phyloP scores from a whole-genome alignment of 352 stramenopile genomes.

The Pythium monospermum region DNA sequence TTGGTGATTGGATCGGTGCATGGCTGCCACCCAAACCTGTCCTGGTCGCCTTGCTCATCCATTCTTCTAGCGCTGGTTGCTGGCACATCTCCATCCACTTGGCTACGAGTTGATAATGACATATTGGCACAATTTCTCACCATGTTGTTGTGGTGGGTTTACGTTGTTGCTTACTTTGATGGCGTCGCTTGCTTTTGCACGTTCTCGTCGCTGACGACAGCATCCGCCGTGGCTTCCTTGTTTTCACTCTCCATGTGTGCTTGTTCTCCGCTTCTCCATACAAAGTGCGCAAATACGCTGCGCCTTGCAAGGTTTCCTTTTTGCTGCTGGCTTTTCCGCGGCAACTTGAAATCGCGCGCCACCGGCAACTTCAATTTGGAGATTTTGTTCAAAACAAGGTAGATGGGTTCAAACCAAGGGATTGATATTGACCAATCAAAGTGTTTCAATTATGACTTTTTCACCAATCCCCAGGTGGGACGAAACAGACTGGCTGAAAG shows the following conservation, averaged over 20 bases:
- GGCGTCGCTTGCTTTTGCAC: too few species aligned
- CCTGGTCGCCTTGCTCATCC: slow-evolving; percentile 1
- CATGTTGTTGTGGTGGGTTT: too few species aligned
- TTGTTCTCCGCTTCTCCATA: neutral
- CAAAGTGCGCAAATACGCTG: neutral
- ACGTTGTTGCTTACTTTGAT: too few species aligned
- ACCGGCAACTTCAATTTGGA: slow-evolving; percentile 4
- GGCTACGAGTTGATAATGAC: too few species aligned
- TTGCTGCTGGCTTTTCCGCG: slow-evolving; percentile 1
- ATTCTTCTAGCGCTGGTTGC: neutral
- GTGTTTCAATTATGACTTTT: neutral
- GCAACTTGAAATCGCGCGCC: too few species aligned
- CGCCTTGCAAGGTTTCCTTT: neutral
- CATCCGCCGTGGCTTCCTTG: too few species aligned
- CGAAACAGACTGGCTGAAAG: neutral
- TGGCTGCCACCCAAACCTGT: slow-evolving; percentile 49
- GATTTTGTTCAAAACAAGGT: too few species aligned
- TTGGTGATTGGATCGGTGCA: slow-evolving; percentile 45
- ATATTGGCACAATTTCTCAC: too few species aligned
- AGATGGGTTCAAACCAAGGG: slow-evolving; percentile 2
- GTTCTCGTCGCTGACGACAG: too few species aligned
- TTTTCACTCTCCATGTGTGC: neutral
- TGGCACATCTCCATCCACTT: neutral
- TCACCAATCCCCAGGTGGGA: neutral
- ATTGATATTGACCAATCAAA: neutral